Base-by-base conservation (phyloP, 2,329 filamentous ascomycete genomes). In the Ceratocystis destructans region DNA sequence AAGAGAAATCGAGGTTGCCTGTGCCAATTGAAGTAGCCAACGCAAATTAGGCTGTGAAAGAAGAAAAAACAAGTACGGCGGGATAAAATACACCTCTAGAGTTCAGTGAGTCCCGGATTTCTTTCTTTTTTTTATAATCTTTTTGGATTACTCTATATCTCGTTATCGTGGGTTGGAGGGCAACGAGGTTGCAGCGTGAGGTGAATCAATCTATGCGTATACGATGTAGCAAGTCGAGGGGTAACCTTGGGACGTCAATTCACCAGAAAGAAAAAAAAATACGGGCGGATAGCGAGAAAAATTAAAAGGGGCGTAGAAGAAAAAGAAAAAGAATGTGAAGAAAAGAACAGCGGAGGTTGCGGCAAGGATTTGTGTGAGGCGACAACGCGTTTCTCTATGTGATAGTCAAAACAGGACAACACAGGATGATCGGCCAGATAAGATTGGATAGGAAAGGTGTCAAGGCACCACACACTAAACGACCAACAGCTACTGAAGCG, bases 371-470 rank as follows among this genome's bases (percentile, higher is more conserved):
- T 31, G 55, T 59, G 28, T 20, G 28, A 31, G 33, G 28, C 12
- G n/a, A 59, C 28, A 37, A n/a, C 28, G 55, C 28, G 55, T 33
- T 59, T 31, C 55, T 31, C 12, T 37, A 33, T 15, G 55, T 28
- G 55, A 59, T n/a, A 20, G 55, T 4, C 22, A 33, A 25, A 22
- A 20, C 53, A 31, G 53, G 22, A 57, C 25, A 31, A 41, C 37
- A 41, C 37, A 41, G 25, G n/a, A 31, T n/a, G 25, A 17, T 57
- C 20, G 53, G 22, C 22, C 55, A 59, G 31, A n/a, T 59, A 37
- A 37, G 55, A 59, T 59, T 37, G 55, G 33, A 59, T 59, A 28
- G 48, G 55, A 59, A 31, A 59, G 28, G 55, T 59, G 55, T 37
- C 28, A 37, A 20, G 28, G 25, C 48, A 28, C 48, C 48, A 53